Percentiles rank a stretch among this genome's conserved stretches.
phyloP scores from a whole-genome alignment of 805 yeast species.

The Ogataea zsoltii region DNA sequence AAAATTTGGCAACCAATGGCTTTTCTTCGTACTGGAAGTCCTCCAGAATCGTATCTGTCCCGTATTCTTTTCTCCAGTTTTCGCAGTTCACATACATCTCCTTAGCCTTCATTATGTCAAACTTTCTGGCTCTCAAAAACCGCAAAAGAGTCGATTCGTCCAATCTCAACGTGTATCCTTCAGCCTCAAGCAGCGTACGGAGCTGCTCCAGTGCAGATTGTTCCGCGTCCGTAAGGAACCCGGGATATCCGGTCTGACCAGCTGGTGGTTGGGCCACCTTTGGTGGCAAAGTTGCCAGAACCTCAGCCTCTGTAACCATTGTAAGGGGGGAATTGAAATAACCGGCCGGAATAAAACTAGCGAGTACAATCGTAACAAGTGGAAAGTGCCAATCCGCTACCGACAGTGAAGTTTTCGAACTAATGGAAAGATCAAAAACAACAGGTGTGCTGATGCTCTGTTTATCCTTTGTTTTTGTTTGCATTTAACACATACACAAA shows the following conservation, averaged over 20 bases:
- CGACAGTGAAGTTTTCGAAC: too few species aligned
- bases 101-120: slow-evolving; percentile 75
- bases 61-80: slow-evolving; percentile 86
- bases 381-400: too few species aligned
- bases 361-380: not conserved
- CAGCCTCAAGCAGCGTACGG: slow-evolving; percentile 54
- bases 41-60: slow-evolving; percentile 79
- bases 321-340: not conserved
- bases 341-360: not conserved
- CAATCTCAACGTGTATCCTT: slow-evolving; percentile 72
- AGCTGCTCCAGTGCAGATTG: slow-evolving; percentile 56
- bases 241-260: slow-evolving; percentile 74
- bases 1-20: slow-evolving; percentile 80
- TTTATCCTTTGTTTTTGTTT: not conserved
- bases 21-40: slow-evolving; percentile 95
- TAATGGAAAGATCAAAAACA: too few species aligned
- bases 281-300: slow-evolving; percentile 37
- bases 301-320: slow-evolving; percentile 29
- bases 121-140: slow-evolving; percentile 93
- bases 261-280: slow-evolving; percentile 53
- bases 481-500: not conserved
- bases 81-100: slow-evolving; percentile 87
- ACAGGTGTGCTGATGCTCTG: not conserved
- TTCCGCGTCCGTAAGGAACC: slow-evolving; percentile 73
- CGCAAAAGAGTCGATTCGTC: slow-evolving; percentile 86